Base-by-base conservation (phyloP, 352 stramenopile genomes). In the Globisporangium nunn region DNA sequence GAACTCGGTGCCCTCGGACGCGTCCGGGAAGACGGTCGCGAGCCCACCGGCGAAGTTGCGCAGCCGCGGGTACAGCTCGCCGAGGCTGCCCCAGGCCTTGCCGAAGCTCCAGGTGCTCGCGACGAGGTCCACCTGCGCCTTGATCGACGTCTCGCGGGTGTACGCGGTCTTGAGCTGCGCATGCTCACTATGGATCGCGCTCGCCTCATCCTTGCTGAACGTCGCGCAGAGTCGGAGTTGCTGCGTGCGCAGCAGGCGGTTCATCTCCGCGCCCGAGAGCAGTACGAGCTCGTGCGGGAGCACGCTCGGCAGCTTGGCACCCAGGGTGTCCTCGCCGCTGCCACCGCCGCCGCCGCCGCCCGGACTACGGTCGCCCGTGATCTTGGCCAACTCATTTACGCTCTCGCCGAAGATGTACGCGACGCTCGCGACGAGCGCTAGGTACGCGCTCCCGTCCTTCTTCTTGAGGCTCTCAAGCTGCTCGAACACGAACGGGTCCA, bases 201-300 rank as follows among this genome's bases (percentile, higher is more conserved):
- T 63, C 31, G 50, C 31, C 23, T 63, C 58, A 5, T 63, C 51
- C 15, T 49, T 63, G 18, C 15, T 54, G 44, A 50, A 63, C 31
- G 43, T 58, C 58, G 23, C 58, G 12, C 30, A 18, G 10, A 63
- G 50, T 11, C 58, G 58, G 31, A 44, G 58, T 44, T 63, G 58
- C 7, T 63, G 58, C 29, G 58, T 50, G 31, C 51, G 58, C 31
- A 63, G 29, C 50, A 63, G 29, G 23, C 50, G 58, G 35, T 63
- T 63, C 23, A 63, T 23, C 31, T 63, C 58, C 23, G 58, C 45
- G 18, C 58, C 58, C 4, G 58, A 63, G 44, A 63, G 58, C 58
- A 46, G 51, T 17, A 63, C 58, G 31, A 63, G 51, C n/a, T 63
- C 58, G n/a, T 63, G 58, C 11, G 58, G 58, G 35, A 63, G 51